Base-by-base conservation (phyloP, 805 yeast genomes). In the Kazachstania viticola region DNA sequence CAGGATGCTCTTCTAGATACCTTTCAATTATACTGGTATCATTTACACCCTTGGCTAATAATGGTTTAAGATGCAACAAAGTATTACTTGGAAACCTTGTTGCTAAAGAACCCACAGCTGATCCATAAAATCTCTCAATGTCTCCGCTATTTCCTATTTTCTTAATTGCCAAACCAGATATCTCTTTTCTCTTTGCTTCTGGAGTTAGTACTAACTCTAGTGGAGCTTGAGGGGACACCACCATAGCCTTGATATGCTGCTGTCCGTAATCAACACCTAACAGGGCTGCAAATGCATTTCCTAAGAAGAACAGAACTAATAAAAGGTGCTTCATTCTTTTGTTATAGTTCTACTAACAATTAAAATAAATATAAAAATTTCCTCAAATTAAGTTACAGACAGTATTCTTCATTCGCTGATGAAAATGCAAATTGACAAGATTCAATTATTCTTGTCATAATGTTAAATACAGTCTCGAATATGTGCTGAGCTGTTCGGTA, bases 251-350 rank as follows among this genome's bases (percentile, higher is more conserved):
- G 16, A 85, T 72, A 62, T 65, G 80, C 48, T 85, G 88, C 34
- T 81, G 79, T 32, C 98, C 98, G 49, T 69, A 76, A 53, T 91
- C 98, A 25, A 91, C 64, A 15, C 95, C 97, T 30, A 91, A 61
- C 8, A 91, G 69, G 2, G 95, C 88, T 9, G 40, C 38, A 3
- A 23, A 22, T 1, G 27, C 35, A 9, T 28, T 18, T 1, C 31
- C 15, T 7, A 26, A 1, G 14, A 21, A 18, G 14, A 34, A 12
- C 22, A 24, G 14, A 24, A 27, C 21, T 9, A 17, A 15, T 14
- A 26, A 24, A 13, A 27, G n/a, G 28, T 21, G 5, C 9, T 15
- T 9, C 3, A 19, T 3, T 12, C 21, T n/a, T n/a, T n/a, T n/a
- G n/a, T n/a, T n/a, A n/a, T n/a, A n/a, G n/a, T n/a, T n/a, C n/a